Evolutionary conservation across 345 rosid genomes (phyloP).

Genomic region (Gossypium raimondii): DNA sequence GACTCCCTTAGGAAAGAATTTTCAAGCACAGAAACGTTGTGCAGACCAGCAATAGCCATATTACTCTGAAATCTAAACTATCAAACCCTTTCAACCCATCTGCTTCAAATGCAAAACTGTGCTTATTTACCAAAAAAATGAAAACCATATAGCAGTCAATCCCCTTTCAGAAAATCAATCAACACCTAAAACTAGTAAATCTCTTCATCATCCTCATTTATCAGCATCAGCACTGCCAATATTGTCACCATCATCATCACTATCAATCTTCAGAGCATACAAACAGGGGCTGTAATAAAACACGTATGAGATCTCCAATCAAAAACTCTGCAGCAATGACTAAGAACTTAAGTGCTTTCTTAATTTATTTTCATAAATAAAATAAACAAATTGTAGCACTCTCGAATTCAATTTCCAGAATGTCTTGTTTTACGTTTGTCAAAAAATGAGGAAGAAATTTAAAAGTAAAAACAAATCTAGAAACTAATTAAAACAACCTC

Average conservation of each 20-base stretch:
- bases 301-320: constrained; percentile 22
- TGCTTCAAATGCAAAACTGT: constrained; percentile 31
- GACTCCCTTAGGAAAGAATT: constrained; percentile 71
- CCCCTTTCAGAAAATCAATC: constrained; percentile 26
- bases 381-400: neutral
- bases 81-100: constrained; percentile 40
- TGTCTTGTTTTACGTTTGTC: neutral
- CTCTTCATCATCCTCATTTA: constrained; percentile 17
- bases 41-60: constrained; percentile 89
- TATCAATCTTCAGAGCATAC: constrained; percentile 21
- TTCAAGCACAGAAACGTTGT: constrained; percentile 68
- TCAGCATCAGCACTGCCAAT: constrained; percentile 19
- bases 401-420: neutral
- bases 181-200: constrained; percentile 20
- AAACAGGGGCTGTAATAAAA: constrained; percentile 13
- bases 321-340: constrained; percentile 26
- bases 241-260: constrained; percentile 23
- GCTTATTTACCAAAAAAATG: constrained; percentile 32
- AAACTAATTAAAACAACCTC: neutral
- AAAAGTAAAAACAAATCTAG: neutral
- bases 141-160: constrained; percentile 23
- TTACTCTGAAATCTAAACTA: constrained; percentile 17
- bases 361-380: constrained; percentile 11
- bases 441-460: constrained; percentile 13
- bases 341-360: constrained; percentile 7